phyloP scores from a whole-genome alignment of 2,329 filamentous ascomycete species.

The Clonostachys byssicola region DNA sequence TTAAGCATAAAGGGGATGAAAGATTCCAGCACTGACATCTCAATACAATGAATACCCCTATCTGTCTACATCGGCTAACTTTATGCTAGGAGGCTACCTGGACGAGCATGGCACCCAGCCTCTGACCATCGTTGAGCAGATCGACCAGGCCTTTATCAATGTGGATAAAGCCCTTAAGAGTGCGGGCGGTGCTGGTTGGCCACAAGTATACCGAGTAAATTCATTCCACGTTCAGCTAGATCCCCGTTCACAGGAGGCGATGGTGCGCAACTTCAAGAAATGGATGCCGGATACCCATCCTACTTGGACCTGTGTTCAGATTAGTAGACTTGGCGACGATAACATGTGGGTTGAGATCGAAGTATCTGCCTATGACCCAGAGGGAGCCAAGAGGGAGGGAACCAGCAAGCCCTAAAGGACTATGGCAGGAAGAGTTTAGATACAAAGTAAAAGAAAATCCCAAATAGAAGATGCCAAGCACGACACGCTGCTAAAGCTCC shows the following conservation, averaged over 20 bases:
- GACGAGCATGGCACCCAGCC: slow-evolving; percentile 14
- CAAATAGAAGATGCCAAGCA: no score
- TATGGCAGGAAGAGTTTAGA: no score
- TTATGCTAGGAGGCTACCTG: slow-evolving; percentile 20
- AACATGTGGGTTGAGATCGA: slow-evolving; percentile 58
- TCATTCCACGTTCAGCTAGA: slow-evolving; percentile 36
- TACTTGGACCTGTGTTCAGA: slow-evolving; percentile 49
- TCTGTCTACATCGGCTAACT: not conserved
- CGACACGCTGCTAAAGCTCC: no score
- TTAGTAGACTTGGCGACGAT: slow-evolving; percentile 36
- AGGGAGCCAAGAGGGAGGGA: not conserved
- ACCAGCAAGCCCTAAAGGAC: no score
- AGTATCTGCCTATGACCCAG: slow-evolving; percentile 38
- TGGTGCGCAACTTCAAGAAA: slow-evolving; percentile 41
- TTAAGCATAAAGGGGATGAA: no score
- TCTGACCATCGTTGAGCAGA: slow-evolving; percentile 31
- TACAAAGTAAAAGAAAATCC: no score
- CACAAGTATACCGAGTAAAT: slow-evolving; percentile 45
- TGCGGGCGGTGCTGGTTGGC: slow-evolving; percentile 52
- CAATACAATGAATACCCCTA: no score
- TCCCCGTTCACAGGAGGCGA: slow-evolving; percentile 27
- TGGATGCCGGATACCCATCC: slow-evolving; percentile 49
- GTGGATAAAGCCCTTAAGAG: slow-evolving; percentile 44
- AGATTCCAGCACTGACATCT: no score
- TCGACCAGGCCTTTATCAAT: slow-evolving; percentile 51